These are phyloP conservation scores for Alisma plantagoaquatica DNA, from an alignment of 106 monocot species.

Conservation along the genomic window DNA sequence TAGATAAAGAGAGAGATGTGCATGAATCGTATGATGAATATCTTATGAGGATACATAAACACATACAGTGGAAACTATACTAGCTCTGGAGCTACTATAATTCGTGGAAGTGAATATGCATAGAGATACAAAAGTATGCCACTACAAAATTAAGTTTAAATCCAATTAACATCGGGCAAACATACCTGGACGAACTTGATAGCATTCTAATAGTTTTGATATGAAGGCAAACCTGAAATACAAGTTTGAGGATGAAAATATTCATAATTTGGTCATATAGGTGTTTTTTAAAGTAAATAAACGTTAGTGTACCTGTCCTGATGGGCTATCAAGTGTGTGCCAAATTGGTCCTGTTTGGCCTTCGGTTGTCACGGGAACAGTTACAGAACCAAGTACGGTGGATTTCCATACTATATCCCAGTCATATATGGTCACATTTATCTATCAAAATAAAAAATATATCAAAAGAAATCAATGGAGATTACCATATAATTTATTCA, in stretches of 20 bases:
- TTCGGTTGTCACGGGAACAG: slow-evolving; percentile 74
- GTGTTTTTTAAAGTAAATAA: too few species aligned
- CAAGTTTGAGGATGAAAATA: slow-evolving; percentile 2
- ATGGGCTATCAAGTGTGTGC: slow-evolving; percentile 68
- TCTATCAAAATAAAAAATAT: slow-evolving; percentile 32
- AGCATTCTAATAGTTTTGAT: slow-evolving; percentile 58
- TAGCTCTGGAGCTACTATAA: too few species aligned
- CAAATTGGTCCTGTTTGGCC: slow-evolving; percentile 71
- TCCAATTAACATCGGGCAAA: too few species aligned
- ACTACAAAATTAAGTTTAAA: too few species aligned
- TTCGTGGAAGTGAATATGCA: too few species aligned
- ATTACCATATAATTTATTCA: too few species aligned
- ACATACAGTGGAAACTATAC: too few species aligned
- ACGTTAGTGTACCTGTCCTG: slow-evolving; percentile 87
- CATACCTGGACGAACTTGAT: slow-evolving; percentile 55
- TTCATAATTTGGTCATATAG: neutral
- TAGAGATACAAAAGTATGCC: too few species aligned
- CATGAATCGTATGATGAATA: too few species aligned
- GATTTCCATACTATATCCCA: slow-evolving; percentile 99
- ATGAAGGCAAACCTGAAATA: slow-evolving; percentile 90
- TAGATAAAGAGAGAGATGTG: too few species aligned
- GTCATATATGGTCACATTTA: slow-evolving; percentile 94
- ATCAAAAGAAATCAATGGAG: neutral
- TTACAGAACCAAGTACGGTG: slow-evolving; percentile 88
- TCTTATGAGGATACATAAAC: too few species aligned